phyloP scores from a whole-genome alignment of 768 basidiomycete genomes.

The Rhodotorula kratochvilovae region DNA sequence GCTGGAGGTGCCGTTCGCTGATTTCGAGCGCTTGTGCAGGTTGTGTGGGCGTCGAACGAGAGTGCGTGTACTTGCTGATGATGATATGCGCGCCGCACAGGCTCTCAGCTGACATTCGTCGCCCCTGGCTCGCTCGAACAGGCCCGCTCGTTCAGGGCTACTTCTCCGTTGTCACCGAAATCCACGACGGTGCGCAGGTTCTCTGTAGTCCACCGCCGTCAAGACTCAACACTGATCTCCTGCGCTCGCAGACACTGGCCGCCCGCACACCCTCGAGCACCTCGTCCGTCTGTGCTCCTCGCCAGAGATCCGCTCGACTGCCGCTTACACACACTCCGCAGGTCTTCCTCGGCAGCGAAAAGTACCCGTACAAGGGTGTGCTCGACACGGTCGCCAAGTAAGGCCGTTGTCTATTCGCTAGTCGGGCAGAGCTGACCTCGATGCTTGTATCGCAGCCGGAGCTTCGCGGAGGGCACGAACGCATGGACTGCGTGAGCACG shows the following conservation, averaged over 20 bases:
- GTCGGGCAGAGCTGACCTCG: neutral
- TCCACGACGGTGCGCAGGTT: constrained; percentile 24
- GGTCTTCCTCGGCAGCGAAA: constrained; percentile 91
- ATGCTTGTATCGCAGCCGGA: neutral
- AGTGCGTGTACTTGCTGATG: neutral
- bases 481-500: constrained; percentile 74
- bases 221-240: no score
- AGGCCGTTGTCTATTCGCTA: constrained; percentile 62
- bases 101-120: neutral
- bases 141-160: constrained; percentile 38
- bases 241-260: constrained; percentile 63
- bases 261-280: constrained; percentile 96
- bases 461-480: constrained; percentile 54
- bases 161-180: constrained; percentile 32
- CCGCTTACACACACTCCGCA: constrained; percentile 16
- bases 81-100: no score
- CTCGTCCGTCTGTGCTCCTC: constrained; percentile 49
- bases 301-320: neutral
- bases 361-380: constrained; percentile 75
- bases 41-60: constrained; percentile 26
- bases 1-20: no score
- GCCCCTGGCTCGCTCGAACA: neutral
- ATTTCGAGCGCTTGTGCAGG: neutral
- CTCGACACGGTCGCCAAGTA: constrained; percentile 83
- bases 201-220: neutral